Conservation (phyloP, 2,329 filamentous ascomycete species). For the Fusarium brachygibbosum region DNA sequence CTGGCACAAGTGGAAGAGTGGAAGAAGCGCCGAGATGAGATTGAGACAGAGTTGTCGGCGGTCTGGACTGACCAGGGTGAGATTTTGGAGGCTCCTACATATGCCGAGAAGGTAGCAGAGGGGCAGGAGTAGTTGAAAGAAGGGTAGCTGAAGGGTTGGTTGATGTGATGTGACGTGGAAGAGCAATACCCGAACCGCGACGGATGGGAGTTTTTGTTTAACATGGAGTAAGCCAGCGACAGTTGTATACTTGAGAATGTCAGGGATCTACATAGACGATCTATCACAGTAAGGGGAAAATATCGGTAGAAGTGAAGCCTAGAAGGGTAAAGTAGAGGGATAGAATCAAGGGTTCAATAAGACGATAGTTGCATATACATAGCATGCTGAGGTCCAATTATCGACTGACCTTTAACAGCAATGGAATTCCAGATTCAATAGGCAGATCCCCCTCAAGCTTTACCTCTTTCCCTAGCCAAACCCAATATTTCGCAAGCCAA, state of each 20-base stretch:
- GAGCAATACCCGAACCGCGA: constrained; percentile 24
- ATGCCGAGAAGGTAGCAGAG: constrained; percentile 47
- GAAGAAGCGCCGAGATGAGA: constrained; percentile 82
- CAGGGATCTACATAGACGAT: constrained; percentile 24
- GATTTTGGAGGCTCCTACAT: constrained; percentile 63
- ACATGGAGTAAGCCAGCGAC: constrained; percentile 11
- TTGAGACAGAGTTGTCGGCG: constrained; percentile 82
- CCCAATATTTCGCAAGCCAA: constrained; percentile 30
- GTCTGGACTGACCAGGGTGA: constrained; percentile 71
- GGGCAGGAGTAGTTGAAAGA: constrained; percentile 22
- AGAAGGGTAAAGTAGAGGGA: constrained; percentile 21
- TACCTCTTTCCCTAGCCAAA: not conserved
- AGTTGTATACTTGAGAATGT: constrained; percentile 14
- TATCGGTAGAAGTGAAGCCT: constrained; percentile 9
- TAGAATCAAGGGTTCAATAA: constrained; percentile 6
- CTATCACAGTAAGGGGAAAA: constrained; percentile 5
- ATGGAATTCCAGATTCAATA: constrained; percentile 25
- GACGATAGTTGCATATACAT: not conserved
- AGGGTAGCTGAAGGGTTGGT: constrained; percentile 16
- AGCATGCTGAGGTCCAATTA: not conserved
- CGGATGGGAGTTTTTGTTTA: constrained; percentile 18
- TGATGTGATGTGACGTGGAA: not conserved
- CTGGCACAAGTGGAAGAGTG: constrained; percentile 86
- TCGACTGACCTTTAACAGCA: constrained; percentile 11
- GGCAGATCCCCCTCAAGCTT: constrained; percentile 1